Percentiles rank a stretch among this genome's conserved stretches.
These are phyloP conservation scores for Corylus americana DNA, from an alignment of 306 rosid genomes.

Conservation along the genomic window DNA sequence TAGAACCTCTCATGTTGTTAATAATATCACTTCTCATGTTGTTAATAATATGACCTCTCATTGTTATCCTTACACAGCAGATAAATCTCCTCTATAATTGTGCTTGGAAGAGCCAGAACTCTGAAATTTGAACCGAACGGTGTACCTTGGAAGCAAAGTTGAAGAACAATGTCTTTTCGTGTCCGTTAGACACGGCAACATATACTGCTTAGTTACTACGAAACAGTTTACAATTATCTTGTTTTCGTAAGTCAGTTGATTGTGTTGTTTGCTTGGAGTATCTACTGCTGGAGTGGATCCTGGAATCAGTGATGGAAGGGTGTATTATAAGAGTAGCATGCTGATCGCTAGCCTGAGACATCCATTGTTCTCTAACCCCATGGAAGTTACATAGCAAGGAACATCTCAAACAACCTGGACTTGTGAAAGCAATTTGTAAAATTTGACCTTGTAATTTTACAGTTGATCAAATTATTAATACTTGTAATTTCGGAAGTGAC, in stretches of 20 bases:
- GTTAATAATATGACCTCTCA: not conserved
- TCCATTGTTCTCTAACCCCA: not conserved
- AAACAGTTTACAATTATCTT: not conserved
- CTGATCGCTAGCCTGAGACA: constrained; percentile 9
- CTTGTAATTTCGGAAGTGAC: not conserved
- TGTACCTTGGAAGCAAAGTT: not conserved
- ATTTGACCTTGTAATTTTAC: not conserved
- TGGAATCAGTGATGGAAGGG: not conserved
- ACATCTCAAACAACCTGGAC: not conserved
- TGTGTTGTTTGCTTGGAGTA: not conserved
- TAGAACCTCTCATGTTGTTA: not conserved
- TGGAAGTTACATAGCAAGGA: not conserved
- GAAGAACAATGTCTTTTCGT: not conserved
- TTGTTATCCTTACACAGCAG: constrained; percentile 22
- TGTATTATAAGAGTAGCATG: not conserved
- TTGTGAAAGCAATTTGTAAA: constrained; percentile 18
- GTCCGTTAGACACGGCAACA: not conserved
- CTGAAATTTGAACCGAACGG: not conserved
- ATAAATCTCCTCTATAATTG: not conserved
- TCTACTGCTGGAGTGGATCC: not conserved
- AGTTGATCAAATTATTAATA: not conserved
- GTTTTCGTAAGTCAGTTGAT: not conserved
- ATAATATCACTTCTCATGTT: not conserved
- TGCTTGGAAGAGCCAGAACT: constrained; percentile 4
- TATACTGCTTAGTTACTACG: not conserved